A percentile compares a stretch with the other conserved stretches of the same genome.
Conservation (phyloP, 805 yeast species). For the Diddensiella santjacobensis region DNA sequence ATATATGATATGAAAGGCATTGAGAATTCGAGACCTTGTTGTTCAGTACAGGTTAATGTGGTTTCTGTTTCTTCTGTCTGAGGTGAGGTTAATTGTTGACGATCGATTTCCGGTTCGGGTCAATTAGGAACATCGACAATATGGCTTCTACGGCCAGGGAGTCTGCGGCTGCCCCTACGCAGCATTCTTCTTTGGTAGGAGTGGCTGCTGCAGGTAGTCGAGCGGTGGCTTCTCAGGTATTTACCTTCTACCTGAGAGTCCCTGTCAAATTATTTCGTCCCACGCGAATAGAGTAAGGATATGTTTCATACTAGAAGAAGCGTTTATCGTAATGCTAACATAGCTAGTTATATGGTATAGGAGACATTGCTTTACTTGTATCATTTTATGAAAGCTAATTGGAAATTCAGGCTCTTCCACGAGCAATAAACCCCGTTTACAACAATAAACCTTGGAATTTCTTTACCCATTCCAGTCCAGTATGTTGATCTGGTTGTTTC, state of each 20-base stretch:
- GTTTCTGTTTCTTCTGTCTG: too few relatives aligned
- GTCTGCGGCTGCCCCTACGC: too few relatives aligned
- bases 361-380: background rate
- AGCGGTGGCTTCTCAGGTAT: constrained; percentile 74
- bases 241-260: constrained; percentile 74
- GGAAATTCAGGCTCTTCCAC: constrained; percentile 29
- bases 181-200: constrained; percentile 50
- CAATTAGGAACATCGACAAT: too few relatives aligned
- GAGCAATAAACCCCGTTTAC: constrained; percentile 33
- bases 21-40: too few relatives aligned
- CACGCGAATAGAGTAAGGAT: constrained; percentile 76
- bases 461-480: constrained; percentile 68
- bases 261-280: constrained; percentile 86
- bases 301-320: background rate
- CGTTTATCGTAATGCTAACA: background rate
- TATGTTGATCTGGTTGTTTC: background rate
- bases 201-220: constrained; percentile 82
- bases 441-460: constrained; percentile 36
- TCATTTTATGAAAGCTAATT: constrained; percentile 3
- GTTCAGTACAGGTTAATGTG: too few relatives aligned
- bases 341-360: constrained; percentile 3
- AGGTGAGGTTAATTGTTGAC: too few relatives aligned
- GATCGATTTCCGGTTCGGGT: too few relatives aligned
- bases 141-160: too few relatives aligned
- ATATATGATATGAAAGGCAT: too few relatives aligned